Conservation (phyloP, 345 rosid genomes). For the Camelina neglecta region DNA sequence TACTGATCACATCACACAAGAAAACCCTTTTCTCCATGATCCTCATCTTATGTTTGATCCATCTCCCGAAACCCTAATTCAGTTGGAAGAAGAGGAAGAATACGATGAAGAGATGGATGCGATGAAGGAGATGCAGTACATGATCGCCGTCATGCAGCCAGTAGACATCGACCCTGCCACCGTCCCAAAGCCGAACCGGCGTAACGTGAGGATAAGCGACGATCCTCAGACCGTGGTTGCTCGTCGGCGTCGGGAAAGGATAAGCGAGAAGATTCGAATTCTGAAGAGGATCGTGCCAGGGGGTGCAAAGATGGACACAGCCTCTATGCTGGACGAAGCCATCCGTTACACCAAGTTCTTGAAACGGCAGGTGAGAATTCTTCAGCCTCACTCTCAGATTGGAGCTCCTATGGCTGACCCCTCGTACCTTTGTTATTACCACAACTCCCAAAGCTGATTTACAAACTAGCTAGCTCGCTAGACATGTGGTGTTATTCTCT, state of each 20-base stretch:
- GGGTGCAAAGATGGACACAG: conserved; percentile 94
- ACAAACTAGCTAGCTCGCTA: neutral
- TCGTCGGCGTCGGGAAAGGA: conserved; percentile 83
- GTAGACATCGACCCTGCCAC: conserved; percentile 86
- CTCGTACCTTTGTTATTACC: conserved; percentile 34
- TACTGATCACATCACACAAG: conserved; percentile 44
- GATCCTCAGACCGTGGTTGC: conserved; percentile 98
- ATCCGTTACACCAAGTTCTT: conserved; percentile 92
- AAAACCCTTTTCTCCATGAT: conserved; percentile 40
- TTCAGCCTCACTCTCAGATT: conserved; percentile 57
- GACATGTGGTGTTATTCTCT: neutral
- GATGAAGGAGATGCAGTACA: conserved; percentile 90
- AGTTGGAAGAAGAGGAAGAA: conserved; percentile 48
- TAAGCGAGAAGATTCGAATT: conserved; percentile 90
- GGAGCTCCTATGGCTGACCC: conserved; percentile 41
- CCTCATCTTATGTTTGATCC: conserved; percentile 43
- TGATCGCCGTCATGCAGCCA: conserved; percentile 88
- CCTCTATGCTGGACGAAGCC: conserved; percentile 96
- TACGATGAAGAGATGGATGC: conserved; percentile 82
- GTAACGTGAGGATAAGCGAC: conserved; percentile 85
- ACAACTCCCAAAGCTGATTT: conserved; percentile 19
- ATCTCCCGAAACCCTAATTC: conserved; percentile 37
- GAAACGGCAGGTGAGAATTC: conserved; percentile 72
- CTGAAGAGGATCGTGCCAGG: conserved; percentile 94
- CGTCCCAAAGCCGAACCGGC: conserved; percentile 75